phyloP scores from a whole-genome alignment of 805 yeast species.

The Monosporozyma servazzii region DNA sequence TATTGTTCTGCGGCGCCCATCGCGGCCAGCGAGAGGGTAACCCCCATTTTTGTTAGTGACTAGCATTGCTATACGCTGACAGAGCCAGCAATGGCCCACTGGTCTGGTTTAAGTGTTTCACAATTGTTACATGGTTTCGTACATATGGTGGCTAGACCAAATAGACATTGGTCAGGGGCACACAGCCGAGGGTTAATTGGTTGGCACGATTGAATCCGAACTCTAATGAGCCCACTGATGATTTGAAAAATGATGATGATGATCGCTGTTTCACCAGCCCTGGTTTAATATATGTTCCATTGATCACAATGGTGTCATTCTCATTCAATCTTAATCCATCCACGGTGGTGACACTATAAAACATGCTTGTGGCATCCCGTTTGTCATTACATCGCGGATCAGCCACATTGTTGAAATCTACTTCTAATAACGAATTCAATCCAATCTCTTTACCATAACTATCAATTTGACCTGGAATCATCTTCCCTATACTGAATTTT shows the following conservation, averaged over 20 bases:
- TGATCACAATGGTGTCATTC: slow-evolving; percentile 7
- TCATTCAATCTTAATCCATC: slow-evolving; percentile 1
- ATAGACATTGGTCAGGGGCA: slow-evolving; percentile 20
- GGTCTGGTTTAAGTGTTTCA: too few species aligned
- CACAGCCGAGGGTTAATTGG: slow-evolving; percentile 21
- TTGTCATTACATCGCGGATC: neutral
- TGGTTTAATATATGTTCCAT: slow-evolving; percentile 11
- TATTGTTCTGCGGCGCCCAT: too few species aligned
- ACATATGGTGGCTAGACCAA: slow-evolving; percentile 2
- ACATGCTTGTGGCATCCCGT: neutral
- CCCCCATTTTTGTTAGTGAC: too few species aligned
- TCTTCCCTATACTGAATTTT: slow-evolving; percentile 4
- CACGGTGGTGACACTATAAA: neutral
- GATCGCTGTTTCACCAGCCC: neutral
- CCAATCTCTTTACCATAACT: neutral
- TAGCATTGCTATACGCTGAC: too few species aligned
- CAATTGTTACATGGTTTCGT: too few species aligned
- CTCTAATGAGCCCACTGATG: neutral
- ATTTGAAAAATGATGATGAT: neutral
- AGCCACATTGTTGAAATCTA: neutral
- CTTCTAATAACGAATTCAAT: neutral
- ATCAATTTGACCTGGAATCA: slow-evolving; percentile 1
- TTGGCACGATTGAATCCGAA: slow-evolving; percentile 16
- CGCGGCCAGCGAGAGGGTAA: too few species aligned
- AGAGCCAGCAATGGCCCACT: too few species aligned